Evolutionary conservation across 352 stramenopile genomes (phyloP), one percentile per base, ranked within the genome.

Genomic region (Globisporangium iwayamae): DNA sequence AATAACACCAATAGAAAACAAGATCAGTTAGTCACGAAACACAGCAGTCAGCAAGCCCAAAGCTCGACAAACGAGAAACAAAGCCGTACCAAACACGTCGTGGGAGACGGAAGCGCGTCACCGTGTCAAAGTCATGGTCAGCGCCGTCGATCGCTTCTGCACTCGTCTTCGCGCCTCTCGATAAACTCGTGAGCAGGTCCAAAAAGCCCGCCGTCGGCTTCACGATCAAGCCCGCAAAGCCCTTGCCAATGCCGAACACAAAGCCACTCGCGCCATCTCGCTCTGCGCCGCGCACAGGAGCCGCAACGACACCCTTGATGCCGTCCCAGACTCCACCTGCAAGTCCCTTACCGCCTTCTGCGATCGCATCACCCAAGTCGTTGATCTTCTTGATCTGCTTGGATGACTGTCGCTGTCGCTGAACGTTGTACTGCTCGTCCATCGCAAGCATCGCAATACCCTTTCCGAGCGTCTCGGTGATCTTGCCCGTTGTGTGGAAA

Each of bases 401-500:
- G 0, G 72, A 87, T n/a, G 83, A 91, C 20, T 85, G 76, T 8
- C 86, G 83, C 58, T 95, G 84, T 18, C 87, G 69, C 56, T 96
- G 82, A 1, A 89, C 75, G 47, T 92, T 95, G 72, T 96, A 96
- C 66, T 94, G 73, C 22, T 94, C 85, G 60, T 94, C 88, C 84
- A 95, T 94, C 5, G 87, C 85, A 46, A 96, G 66, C 67, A 94
- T 68, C 9, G 87, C 85, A 43, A 96, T 87, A 4, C 87, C 89
- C 62, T 94, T 95, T 8, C 87, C 89, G 38, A 96, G 75, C 6
- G 89, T 96, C 72, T 96, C 89, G 0, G 86, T 93, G 62, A 96
- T 95, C 66, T 94, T 94, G 7, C 85, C 87, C 1, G 86, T 94
- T n/a, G 89, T 93, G 69, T 96, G 87, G 72, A 96, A 94, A 43